These are phyloP conservation scores for Cornus controversa DNA, from an alignment of 148 eudicot species.

Conservation along the genomic window DNA sequence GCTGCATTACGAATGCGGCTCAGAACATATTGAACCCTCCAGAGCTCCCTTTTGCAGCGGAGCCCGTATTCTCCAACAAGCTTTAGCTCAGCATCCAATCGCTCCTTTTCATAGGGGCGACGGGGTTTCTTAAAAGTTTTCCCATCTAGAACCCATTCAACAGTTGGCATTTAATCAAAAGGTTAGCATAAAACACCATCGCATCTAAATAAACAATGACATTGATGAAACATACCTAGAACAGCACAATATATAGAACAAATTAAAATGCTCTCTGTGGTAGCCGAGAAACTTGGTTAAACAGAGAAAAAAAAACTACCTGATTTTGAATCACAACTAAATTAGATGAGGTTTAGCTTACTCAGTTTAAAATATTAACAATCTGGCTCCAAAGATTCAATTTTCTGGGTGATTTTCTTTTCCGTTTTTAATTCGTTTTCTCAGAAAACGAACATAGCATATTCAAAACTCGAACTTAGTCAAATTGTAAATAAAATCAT, in stretches of 20 bases:
- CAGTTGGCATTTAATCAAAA: background rate
- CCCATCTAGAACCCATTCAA: conserved; percentile 8
- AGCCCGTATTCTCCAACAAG: conserved; percentile 19
- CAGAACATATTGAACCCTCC: conserved; percentile 11
- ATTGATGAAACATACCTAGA: background rate
- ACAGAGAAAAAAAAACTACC: background rate
- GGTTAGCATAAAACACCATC: background rate
- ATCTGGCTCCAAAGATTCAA: too few species aligned
- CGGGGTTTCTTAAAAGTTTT: conserved; percentile 19
- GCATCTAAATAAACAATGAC: background rate
- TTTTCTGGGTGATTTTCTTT: too few species aligned
- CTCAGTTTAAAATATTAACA: too few species aligned
- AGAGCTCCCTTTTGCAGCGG: conserved; percentile 18
- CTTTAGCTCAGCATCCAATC: conserved; percentile 19
- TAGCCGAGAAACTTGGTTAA: too few species aligned
- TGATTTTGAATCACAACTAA: background rate
- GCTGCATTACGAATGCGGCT: conserved; percentile 1
- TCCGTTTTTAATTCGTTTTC: background rate
- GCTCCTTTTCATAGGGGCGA: conserved; percentile 16
- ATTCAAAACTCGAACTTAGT: too few species aligned
- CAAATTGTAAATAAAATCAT: too few species aligned
- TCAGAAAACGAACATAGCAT: background rate
- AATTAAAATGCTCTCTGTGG: background rate
- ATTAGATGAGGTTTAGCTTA: background rate
- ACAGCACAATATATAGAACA: too few species aligned